A percentile compares a stretch with the other conserved stretches of the same genome.
phyloP scores from a whole-genome alignment of 2,329 filamentous ascomycete species.

The Ophioceras dolichostomum region DNA sequence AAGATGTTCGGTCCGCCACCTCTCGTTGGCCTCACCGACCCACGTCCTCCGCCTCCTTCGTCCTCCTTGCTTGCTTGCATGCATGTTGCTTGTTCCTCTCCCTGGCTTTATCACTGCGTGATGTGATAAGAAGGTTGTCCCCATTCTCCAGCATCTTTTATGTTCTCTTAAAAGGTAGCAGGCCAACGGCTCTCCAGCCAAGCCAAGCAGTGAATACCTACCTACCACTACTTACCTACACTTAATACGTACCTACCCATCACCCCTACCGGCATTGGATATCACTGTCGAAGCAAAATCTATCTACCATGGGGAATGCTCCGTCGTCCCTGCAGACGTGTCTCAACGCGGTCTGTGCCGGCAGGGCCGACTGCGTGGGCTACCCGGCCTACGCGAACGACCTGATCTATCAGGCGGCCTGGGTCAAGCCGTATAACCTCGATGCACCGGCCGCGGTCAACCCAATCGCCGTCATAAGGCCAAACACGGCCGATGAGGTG shows the following conservation, averaged over 20 bases:
- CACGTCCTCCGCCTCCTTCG: no score
- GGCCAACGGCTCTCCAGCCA: no score
- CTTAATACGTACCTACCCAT: no score
- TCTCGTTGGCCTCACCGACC: no score
- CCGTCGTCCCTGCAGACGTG: constrained; percentile 30
- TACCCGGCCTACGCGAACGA: constrained; percentile 22
- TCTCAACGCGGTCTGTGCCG: constrained; percentile 31
- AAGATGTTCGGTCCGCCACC: no score
- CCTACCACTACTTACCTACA: no score
- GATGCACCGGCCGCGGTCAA: constrained; percentile 26
- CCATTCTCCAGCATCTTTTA: background rate
- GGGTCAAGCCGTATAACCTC: constrained; percentile 42
- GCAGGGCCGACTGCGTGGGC: constrained; percentile 30
- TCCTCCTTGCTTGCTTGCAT: background rate
- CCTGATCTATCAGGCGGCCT: constrained; percentile 30
- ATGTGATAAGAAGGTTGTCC: background rate
- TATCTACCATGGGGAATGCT: constrained; percentile 26
- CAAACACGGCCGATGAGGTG: constrained; percentile 38
- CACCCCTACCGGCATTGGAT: no score
- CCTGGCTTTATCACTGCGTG: background rate
- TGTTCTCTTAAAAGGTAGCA: no score
- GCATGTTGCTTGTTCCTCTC: background rate
- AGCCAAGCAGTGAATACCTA: no score
- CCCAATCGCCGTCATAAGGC: constrained; percentile 44
- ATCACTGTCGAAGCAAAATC: background rate